Conservation (phyloP, 2,329 filamentous ascomycete genomes). For the Colletotrichum euphorbiae region DNA sequence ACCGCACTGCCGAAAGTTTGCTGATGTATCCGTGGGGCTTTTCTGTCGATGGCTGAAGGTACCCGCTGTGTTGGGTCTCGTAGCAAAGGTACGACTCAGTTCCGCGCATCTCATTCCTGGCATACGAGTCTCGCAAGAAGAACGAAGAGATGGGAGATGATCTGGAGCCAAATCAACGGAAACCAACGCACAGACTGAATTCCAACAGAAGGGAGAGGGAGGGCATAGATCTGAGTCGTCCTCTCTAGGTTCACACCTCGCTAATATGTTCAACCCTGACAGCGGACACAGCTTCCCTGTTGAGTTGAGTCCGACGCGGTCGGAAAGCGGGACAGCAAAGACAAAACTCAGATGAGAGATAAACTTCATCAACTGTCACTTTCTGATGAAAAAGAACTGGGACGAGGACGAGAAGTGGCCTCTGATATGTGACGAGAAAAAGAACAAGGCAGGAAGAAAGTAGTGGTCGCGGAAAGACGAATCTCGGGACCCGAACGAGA, state of each 20-base stretch:
- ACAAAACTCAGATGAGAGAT: slow-evolving; percentile 13
- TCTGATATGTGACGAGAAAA: slow-evolving; percentile 33
- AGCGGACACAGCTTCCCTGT: neutral
- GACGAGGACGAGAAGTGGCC: slow-evolving; percentile 11
- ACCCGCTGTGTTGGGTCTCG: neutral
- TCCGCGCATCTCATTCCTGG: neutral
- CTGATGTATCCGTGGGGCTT: slow-evolving; percentile 13
- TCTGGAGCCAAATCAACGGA: slow-evolving; percentile 18
- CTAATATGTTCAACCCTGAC: neutral
- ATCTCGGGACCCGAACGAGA: slow-evolving; percentile 24
- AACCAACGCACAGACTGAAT: slow-evolving; percentile 29
- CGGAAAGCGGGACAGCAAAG: neutral
- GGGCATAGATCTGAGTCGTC: slow-evolving; percentile 26
- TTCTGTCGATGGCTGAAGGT: neutral
- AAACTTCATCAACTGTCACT: slow-evolving; percentile 32
- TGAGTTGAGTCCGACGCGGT: neutral
- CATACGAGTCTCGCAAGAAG: neutral
- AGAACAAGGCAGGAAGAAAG: slow-evolving; percentile 13
- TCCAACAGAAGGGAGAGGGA: slow-evolving; percentile 35
- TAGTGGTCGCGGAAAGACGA: slow-evolving; percentile 12
- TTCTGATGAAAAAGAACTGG: slow-evolving; percentile 16
- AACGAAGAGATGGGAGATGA: neutral
- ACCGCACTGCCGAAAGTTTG: slow-evolving; percentile 34
- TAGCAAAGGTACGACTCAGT: neutral
- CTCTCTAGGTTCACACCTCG: slow-evolving; percentile 26